Evolutionary conservation across 1,139 yeast species (phyloP).

Genomic region (Sugiyamaella novakii): DNA sequence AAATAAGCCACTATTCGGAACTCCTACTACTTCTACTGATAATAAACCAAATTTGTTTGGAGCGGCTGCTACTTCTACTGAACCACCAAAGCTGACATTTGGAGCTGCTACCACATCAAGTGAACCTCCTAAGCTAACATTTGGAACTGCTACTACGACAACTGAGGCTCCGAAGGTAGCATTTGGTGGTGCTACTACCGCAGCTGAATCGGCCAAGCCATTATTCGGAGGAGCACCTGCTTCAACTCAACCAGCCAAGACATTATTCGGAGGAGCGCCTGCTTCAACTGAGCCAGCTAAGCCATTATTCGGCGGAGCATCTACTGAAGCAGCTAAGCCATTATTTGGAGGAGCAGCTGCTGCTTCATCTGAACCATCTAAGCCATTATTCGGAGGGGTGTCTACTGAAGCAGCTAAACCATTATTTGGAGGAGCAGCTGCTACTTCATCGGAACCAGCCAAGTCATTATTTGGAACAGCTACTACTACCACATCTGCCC

Average conservation of each 20-base stretch:
- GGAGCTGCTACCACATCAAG: conserved; percentile 1
- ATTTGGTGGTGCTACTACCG: conserved; percentile 16
- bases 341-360: conserved; percentile 9
- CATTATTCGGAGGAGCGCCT: not conserved
- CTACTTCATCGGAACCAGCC: not conserved
- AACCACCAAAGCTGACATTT: too few species aligned
- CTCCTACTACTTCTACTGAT: too few species aligned
- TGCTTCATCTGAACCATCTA: conserved; percentile 21
- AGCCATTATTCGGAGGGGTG: conserved; percentile 33
- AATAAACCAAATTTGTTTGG: too few species aligned
- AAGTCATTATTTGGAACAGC: conserved; percentile 3
- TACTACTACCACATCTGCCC: conserved; percentile 7
- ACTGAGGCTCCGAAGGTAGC: conserved; percentile 26
- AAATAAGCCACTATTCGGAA: not conserved
- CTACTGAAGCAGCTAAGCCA: conserved; percentile 8
- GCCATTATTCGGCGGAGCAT: not conserved
- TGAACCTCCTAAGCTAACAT: conserved; percentile 14
- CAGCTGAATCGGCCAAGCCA: not conserved
- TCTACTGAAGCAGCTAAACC: conserved; percentile 21
- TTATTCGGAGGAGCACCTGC: not conserved
- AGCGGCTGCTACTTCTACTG: too few species aligned
- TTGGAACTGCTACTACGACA: conserved; percentile 20
- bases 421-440: not conserved
- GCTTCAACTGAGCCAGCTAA: not conserved
- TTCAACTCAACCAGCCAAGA: not conserved